Evolutionary conservation across 768 basidiomycete species (phyloP).

Genomic region (Sistotremastrum suecicum): DNA sequence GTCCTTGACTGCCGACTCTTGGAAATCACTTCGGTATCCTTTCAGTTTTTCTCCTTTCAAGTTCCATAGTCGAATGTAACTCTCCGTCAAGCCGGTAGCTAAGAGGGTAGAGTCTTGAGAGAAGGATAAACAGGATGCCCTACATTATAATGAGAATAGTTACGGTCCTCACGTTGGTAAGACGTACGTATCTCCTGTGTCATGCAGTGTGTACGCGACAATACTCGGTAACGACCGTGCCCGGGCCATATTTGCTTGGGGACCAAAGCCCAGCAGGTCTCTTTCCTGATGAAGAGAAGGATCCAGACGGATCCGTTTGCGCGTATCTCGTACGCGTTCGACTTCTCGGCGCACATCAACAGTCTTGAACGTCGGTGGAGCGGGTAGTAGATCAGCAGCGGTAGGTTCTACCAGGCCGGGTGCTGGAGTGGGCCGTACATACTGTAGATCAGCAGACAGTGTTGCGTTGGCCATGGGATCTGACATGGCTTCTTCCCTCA

Average conservation of each 20-base stretch:
- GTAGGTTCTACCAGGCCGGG: constrained; percentile 51
- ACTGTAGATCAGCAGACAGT: constrained; percentile 47
- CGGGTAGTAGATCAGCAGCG: constrained; percentile 62
- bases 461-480: constrained; percentile 48
- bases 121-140: constrained; percentile 76
- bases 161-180: background rate
- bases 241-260: constrained; percentile 42
- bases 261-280: constrained; percentile 32
- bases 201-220: constrained; percentile 90
- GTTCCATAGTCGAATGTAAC: constrained; percentile 89
- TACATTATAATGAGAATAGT: constrained; percentile 16
- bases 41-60: constrained; percentile 81
- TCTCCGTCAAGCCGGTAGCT: constrained; percentile 93
- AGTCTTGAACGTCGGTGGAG: constrained; percentile 70
- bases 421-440: constrained; percentile 31
- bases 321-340: constrained; percentile 71
- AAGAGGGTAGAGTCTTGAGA: constrained; percentile 84
- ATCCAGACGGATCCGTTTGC: constrained; percentile 86
- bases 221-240: constrained; percentile 77
- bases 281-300: constrained; percentile 44
- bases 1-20: constrained; percentile 49
- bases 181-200: constrained; percentile 85
- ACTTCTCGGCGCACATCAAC: constrained; percentile 88
- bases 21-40: constrained; percentile 66
- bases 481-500: constrained; percentile 71